Percentiles rank a stretch among this genome's conserved stretches.
Conservation (phyloP, 331 rosid species). For the Rhamnella rubrinervis region DNA sequence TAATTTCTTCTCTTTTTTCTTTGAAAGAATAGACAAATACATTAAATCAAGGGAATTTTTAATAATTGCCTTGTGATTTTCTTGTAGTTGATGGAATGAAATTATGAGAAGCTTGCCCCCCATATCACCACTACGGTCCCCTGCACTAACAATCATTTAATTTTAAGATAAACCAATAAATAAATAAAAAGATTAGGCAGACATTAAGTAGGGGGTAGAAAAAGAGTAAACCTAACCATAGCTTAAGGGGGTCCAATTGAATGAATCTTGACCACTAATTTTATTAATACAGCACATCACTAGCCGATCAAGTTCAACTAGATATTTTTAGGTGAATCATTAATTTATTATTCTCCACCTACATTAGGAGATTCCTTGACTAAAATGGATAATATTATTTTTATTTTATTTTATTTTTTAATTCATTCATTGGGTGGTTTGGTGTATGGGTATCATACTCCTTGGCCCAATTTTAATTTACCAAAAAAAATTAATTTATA, state of each 20-base stretch:
- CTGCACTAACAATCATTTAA: slow-evolving; percentile 1
- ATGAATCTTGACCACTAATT: background rate
- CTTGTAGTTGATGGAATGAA: background rate
- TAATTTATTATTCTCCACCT: background rate
- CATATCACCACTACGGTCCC: slow-evolving; percentile 21
- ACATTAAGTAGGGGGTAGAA: background rate
- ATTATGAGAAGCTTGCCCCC: slow-evolving; percentile 7
- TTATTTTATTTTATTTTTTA: background rate
- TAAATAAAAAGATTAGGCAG: background rate
- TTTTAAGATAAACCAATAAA: background rate
- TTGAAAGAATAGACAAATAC: too few relatives aligned
- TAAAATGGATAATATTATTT: background rate
- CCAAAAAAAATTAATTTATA: background rate
- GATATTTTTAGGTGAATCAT: background rate
- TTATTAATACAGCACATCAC: background rate
- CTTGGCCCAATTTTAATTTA: background rate
- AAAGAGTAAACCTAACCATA: background rate
- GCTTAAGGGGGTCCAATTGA: background rate
- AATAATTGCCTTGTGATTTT: slow-evolving; percentile 8
- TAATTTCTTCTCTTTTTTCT: too few relatives aligned
- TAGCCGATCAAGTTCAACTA: background rate
- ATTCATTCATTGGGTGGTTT: slow-evolving; percentile 14
- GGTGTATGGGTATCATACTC: slow-evolving; percentile 23
- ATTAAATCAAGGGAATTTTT: too few relatives aligned
- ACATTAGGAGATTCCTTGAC: slow-evolving; percentile 8